A percentile compares a stretch with the other conserved stretches of the same genome.
Evolutionary conservation across 2,329 filamentous ascomycete species (phyloP).

Genomic region (Talaromyces sp.): DNA sequence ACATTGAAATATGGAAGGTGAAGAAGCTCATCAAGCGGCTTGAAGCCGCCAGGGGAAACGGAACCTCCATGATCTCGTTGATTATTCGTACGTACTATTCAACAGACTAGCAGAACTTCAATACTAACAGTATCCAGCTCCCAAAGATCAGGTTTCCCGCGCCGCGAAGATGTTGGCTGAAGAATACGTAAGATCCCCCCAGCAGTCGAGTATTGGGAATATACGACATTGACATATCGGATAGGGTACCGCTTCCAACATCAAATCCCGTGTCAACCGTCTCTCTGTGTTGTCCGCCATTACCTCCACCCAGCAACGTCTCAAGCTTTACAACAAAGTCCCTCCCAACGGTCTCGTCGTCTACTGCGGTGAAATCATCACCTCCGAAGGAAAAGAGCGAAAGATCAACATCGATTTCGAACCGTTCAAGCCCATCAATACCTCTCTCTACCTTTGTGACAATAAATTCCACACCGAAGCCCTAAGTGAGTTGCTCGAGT

Average conservation of each 20-base stretch:
- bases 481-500: slow-evolving; percentile 92
- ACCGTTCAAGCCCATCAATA: slow-evolving; percentile 99
- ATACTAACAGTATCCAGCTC: slow-evolving; percentile 55
- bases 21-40: slow-evolving; percentile 99
- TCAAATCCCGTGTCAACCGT: slow-evolving; percentile 98
- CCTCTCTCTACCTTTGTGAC: slow-evolving; percentile 97
- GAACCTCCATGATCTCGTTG: slow-evolving; percentile 98
- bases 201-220: too few species aligned
- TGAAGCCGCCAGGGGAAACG: slow-evolving; percentile 94
- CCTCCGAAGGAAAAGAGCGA: slow-evolving; percentile 94
- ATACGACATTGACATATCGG: neutral
- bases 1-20: slow-evolving; percentile 85
- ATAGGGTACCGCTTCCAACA: slow-evolving; percentile 92
- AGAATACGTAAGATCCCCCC: slow-evolving; percentile 76
- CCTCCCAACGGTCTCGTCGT: slow-evolving; percentile 96
- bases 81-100: slow-evolving; percentile 76
- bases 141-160: slow-evolving; percentile 96
- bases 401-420: slow-evolving; percentile 99
- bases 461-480: slow-evolving; percentile 99
- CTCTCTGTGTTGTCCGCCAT: slow-evolving; percentile 97
- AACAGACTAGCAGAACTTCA: neutral
- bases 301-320: slow-evolving; percentile 96
- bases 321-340: slow-evolving; percentile 99
- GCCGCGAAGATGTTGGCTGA: slow-evolving; percentile 99
- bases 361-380: slow-evolving; percentile 99